phyloP scores from a whole-genome alignment of 495 filamentous ascomycete genomes.

The Hypoxylon fuscum region DNA sequence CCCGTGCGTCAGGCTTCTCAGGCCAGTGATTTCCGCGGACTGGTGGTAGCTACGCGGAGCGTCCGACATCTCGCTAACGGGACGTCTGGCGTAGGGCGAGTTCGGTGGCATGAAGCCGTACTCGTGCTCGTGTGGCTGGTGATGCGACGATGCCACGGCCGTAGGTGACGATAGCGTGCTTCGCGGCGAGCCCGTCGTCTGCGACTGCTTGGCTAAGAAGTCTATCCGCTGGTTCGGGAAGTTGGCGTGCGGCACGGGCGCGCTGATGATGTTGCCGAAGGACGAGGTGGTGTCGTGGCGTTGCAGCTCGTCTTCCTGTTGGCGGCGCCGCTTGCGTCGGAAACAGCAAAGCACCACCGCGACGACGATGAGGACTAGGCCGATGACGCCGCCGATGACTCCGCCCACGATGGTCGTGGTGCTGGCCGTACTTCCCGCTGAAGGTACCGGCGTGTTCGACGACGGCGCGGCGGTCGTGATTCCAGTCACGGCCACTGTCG shows the following conservation, averaged over 20 bases:
- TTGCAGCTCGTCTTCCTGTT: constrained; percentile 29
- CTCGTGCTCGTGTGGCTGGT: constrained; percentile 12
- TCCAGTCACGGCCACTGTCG: constrained; percentile 27
- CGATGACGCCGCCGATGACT: constrained; percentile 43
- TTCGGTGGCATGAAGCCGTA: constrained; percentile 39
- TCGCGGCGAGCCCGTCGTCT: constrained; percentile 3
- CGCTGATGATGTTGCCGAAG: constrained; percentile 57
- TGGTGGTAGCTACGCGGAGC: constrained; percentile 36
- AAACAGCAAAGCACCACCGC: constrained; percentile 29
- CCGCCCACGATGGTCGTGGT: constrained; percentile 43
- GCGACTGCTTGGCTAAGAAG: constrained; percentile 46
- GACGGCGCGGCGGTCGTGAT: constrained; percentile 12
- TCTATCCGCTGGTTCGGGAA: constrained; percentile 44
- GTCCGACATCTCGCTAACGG: constrained; percentile 34
- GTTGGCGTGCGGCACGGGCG: constrained; percentile 51
- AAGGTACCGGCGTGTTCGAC: constrained; percentile 17
- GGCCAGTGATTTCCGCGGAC: constrained; percentile 40
- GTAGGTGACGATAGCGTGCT: constrained; percentile 34
- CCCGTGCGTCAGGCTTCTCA: constrained; percentile 38
- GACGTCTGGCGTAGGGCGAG: constrained; percentile 33
- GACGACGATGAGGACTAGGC: constrained; percentile 32
- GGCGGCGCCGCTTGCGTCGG: constrained; percentile 40
- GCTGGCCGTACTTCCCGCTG: constrained; percentile 28
- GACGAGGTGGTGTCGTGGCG: constrained; percentile 51
- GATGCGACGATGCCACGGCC: constrained; percentile 20